Percentiles rank a stretch among this genome's conserved stretches.
Conservation (phyloP, 1,139 yeast species). For the Yamadazyma buinensis region DNA sequence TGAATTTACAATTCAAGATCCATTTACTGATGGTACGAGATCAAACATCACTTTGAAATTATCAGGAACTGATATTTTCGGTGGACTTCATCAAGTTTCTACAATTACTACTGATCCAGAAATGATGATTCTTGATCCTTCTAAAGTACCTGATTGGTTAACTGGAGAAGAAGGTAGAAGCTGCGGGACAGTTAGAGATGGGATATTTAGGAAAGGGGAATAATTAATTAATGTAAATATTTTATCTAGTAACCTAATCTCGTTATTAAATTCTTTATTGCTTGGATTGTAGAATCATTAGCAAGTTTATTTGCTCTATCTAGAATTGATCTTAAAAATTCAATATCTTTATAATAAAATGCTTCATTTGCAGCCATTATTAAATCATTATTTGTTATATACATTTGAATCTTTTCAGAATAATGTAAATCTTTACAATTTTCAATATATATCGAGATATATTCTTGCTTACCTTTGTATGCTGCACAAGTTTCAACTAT, state of each 20-base stretch:
- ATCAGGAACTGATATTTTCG: constrained; percentile 75
- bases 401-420: constrained; percentile 46
- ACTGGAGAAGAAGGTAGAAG: constrained; percentile 70
- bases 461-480: constrained; percentile 44
- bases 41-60: constrained; percentile 46
- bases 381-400: constrained; percentile 50
- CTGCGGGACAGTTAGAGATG: constrained; percentile 47
- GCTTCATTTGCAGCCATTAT: constrained; percentile 62
- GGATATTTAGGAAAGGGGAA: constrained; percentile 36
- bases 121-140: constrained; percentile 48
- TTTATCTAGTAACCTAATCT: constrained; percentile 30
- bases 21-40: constrained; percentile 11
- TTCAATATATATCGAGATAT: constrained; percentile 33
- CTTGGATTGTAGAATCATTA: constrained; percentile 18
- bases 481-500: constrained; percentile 53
- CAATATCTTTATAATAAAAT: constrained; percentile 48
- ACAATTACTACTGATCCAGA: constrained; percentile 24
- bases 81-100: constrained; percentile 74
- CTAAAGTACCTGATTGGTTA: constrained; percentile 66
- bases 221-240: too few species aligned
- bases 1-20: constrained; percentile 39
- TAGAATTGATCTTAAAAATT: constrained; percentile 32
- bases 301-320: constrained; percentile 18
- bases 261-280: constrained; percentile 24
- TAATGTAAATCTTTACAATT: constrained; percentile 31